Conservation (phyloP, 306 rosid species). For the Fagus crenata region DNA sequence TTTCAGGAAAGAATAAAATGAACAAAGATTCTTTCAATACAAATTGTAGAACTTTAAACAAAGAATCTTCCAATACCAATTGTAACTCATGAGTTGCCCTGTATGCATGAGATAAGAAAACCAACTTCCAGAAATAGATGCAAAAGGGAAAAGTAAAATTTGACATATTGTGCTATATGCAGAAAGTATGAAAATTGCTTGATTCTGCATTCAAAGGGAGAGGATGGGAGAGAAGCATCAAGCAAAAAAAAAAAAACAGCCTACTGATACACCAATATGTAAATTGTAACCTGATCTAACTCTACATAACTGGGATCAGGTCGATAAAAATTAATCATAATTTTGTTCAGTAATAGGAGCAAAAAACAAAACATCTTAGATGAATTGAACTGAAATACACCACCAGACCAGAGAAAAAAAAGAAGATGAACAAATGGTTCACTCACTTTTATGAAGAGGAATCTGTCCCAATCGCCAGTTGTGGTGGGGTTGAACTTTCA, state of each 20-base stretch:
- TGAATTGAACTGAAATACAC: slow-evolving; percentile 37
- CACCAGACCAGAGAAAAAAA: slow-evolving; percentile 13
- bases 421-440: slow-evolving; percentile 8
- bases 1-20: not conserved
- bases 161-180: not conserved
- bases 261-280: slow-evolving; percentile 14
- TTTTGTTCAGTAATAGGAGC: slow-evolving; percentile 38
- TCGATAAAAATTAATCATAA: slow-evolving; percentile 27
- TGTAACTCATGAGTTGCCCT: no score
- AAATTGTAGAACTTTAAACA: not conserved
- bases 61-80: not conserved
- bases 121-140: not conserved
- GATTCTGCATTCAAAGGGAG: not conserved
- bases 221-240: slow-evolving; percentile 1
- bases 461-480: slow-evolving; percentile 26
- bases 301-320: slow-evolving; percentile 31
- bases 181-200: not conserved
- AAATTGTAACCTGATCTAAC: slow-evolving; percentile 5
- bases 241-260: not conserved
- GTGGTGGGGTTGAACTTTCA: slow-evolving; percentile 42
- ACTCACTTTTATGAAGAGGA: slow-evolving; percentile 12
- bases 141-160: not conserved
- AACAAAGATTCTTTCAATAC: not conserved
- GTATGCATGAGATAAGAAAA: not conserved
- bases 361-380: slow-evolving; percentile 32